These are phyloP conservation scores for Saccharomyces hybrid DNA, from an alignment of 1,139 yeast species.

Conservation along the genomic window DNA sequence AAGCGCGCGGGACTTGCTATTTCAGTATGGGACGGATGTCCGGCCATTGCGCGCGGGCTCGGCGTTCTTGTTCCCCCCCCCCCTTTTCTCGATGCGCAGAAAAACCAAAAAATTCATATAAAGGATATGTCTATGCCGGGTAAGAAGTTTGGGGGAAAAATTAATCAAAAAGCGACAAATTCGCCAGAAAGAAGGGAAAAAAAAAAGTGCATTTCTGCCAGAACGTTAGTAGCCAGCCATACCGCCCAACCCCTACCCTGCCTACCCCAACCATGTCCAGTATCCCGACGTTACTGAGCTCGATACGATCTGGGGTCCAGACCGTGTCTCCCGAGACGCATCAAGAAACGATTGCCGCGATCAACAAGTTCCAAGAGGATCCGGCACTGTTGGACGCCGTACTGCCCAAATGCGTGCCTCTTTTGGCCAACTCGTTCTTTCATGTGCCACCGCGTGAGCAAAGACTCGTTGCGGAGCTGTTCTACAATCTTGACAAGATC, in stretches of 20 bases:
- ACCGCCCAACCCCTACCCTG: too few species aligned
- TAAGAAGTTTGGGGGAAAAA: too few species aligned
- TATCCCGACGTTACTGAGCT: neutral
- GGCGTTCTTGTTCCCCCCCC: neutral
- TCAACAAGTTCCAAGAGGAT: neutral
- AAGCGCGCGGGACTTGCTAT: neutral
- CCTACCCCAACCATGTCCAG: conserved; percentile 9
- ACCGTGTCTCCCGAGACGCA: neutral
- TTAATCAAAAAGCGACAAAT: too few species aligned
- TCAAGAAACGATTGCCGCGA: neutral
- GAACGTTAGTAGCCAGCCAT: too few species aligned
- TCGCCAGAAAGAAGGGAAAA: too few species aligned
- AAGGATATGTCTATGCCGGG: neutral
- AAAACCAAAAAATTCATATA: too few species aligned
- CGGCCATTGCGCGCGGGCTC: neutral
- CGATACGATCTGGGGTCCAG: neutral
- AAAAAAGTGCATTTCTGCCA: too few species aligned
- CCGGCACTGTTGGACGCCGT: neutral
- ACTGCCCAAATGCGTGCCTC: neutral
- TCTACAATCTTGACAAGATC: neutral
- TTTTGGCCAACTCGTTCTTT: neutral
- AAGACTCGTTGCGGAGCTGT: neutral
- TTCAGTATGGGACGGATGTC: neutral
- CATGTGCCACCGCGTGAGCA: neutral
- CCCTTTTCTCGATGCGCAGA: too few species aligned